Percentiles rank a stretch among this genome's conserved stretches.
Conservation (phyloP, 1,284 basidiomycete species). For the Fomitopsis betulina region DNA sequence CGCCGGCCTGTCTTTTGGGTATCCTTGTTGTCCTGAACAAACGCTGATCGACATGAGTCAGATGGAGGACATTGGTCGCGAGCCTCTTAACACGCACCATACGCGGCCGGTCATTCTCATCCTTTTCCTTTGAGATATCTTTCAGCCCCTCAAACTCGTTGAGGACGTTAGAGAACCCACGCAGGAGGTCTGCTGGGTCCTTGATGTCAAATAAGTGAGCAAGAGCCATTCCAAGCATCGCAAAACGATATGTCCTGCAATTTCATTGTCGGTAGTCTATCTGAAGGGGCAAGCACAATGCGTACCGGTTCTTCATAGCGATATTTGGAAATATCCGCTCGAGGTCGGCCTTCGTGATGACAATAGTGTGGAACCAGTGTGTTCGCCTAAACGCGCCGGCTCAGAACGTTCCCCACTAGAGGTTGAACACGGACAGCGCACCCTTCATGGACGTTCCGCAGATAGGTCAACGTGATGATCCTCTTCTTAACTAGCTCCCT, state of each 20-base stretch:
- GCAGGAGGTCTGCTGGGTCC: slow-evolving; percentile 73
- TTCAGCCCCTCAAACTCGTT: slow-evolving; percentile 71
- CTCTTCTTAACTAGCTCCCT: slow-evolving; percentile 77
- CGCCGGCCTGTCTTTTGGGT: slow-evolving; percentile 47
- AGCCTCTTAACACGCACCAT: slow-evolving; percentile 44
- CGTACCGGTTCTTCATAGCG: slow-evolving; percentile 75
- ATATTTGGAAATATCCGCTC: slow-evolving; percentile 69
- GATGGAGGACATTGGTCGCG: slow-evolving; percentile 6
- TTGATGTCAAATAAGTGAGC: slow-evolving; percentile 76
- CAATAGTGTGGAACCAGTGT: slow-evolving; percentile 87
- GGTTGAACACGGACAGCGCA: slow-evolving; percentile 30
- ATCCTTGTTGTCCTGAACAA: slow-evolving; percentile 55
- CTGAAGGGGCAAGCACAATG: slow-evolving; percentile 8
- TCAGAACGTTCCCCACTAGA: slow-evolving; percentile 1
- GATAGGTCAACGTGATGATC: slow-evolving; percentile 78
- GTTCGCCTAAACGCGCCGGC: slow-evolving; percentile 45
- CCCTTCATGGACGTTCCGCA: slow-evolving; percentile 83
- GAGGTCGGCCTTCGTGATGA: slow-evolving; percentile 68
- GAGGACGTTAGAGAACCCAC: slow-evolving; percentile 64
- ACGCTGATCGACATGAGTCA: slow-evolving; percentile 32
- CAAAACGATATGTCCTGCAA: slow-evolving; percentile 69
- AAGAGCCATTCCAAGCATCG: slow-evolving; percentile 80
- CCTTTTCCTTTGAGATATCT: slow-evolving; percentile 58
- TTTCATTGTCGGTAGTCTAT: slow-evolving; percentile 6
- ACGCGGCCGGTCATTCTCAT: slow-evolving; percentile 78